phyloP scores from a whole-genome alignment of 108 stramenopile genomes.

The Cyclostephanos tholiformis region DNA sequence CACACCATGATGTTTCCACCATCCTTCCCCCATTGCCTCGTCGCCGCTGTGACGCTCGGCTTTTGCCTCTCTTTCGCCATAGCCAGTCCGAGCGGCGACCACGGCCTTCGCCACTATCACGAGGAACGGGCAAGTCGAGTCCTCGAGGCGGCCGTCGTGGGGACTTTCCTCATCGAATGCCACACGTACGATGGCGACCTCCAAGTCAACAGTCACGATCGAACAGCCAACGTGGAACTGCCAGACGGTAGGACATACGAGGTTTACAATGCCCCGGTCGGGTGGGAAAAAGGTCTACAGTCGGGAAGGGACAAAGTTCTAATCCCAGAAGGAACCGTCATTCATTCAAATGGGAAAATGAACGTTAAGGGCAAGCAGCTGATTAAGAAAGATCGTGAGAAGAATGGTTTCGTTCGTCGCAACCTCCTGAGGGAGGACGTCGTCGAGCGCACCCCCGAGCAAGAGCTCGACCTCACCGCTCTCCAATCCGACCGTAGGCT shows the following conservation, averaged over 20 bases:
- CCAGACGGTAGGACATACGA: background rate
- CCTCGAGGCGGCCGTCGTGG: too few species aligned
- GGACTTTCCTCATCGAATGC: background rate
- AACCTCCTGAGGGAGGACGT: background rate
- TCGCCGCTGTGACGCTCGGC: too few species aligned
- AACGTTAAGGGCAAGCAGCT: slow-evolving; percentile 5
- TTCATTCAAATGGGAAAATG: background rate
- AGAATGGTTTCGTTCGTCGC: slow-evolving; percentile 2
- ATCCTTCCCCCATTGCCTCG: too few species aligned
- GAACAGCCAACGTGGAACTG: background rate
- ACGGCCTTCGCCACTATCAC: too few species aligned
- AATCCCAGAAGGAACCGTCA: background rate
- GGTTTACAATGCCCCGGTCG: background rate
- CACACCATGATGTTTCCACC: too few species aligned
- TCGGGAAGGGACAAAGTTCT: background rate
- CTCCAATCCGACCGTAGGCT: background rate
- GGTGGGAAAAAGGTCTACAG: background rate
- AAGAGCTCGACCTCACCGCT: background rate
- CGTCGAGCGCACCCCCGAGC: background rate
- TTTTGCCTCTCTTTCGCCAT: too few species aligned
- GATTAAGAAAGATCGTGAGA: background rate
- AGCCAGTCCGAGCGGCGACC: too few species aligned
- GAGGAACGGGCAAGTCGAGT: too few species aligned
- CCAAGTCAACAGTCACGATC: too few species aligned
- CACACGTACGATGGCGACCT: background rate